phyloP scores from a whole-genome alignment of 768 basidiomycete genomes.

The Suillus brevipes region DNA sequence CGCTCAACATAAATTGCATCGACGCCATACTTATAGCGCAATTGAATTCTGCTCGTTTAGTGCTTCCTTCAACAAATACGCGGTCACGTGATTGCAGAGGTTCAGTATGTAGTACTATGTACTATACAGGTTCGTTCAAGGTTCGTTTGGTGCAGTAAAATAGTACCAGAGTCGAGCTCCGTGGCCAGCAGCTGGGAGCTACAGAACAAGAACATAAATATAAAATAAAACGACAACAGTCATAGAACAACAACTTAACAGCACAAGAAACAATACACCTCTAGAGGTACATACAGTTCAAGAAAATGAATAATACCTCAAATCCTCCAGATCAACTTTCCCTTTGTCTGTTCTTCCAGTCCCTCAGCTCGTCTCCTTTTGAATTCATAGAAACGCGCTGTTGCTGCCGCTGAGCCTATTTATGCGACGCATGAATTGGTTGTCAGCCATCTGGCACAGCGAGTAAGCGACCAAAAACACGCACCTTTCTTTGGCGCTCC shows the following conservation, averaged over 20 bases:
- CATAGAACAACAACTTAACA: background rate
- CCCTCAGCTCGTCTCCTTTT: background rate
- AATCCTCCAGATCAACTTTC: background rate
- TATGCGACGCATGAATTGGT: background rate
- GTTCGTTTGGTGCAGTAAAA: background rate
- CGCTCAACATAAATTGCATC: background rate
- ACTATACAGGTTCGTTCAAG: too few relatives aligned
- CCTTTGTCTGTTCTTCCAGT: background rate
- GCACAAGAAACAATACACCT: background rate
- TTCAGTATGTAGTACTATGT: too few relatives aligned
- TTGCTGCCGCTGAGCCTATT: slow-evolving; percentile 7
- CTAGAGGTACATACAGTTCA: background rate
- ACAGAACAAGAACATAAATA: slow-evolving; percentile 1
- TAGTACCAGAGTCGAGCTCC: background rate
- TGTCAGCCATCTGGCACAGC: background rate
- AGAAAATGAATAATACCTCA: slow-evolving; percentile 1
- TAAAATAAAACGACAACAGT: background rate
- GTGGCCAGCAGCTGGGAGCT: background rate
- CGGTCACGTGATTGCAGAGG: background rate
- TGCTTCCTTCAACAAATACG: background rate
- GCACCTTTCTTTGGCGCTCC: slow-evolving; percentile 13
- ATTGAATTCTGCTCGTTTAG: background rate
- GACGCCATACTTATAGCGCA: background rate
- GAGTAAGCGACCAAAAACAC: background rate
- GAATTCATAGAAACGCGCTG: slow-evolving; percentile 9